These are phyloP conservation scores for Ustulina deusta DNA, from an alignment of 2,329 filamentous ascomycete genomes.

Conservation along the genomic window DNA sequence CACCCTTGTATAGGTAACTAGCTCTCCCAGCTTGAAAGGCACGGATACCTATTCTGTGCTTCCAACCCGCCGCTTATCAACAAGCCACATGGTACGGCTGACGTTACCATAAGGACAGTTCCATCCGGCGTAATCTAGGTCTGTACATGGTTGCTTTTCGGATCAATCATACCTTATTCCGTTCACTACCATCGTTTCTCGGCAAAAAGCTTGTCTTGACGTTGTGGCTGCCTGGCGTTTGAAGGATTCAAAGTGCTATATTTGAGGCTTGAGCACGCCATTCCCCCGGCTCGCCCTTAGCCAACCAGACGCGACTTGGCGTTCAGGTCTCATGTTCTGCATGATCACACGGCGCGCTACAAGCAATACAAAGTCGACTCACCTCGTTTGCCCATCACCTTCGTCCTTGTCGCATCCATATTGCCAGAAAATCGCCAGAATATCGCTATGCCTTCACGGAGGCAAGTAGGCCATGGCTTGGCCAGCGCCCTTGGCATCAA, in stretches of 20 bases:
- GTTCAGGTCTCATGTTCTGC: conserved; percentile 19
- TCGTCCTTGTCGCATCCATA: conserved; percentile 20
- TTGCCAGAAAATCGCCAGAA: conserved; percentile 14
- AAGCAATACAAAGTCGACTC: conserved; percentile 30
- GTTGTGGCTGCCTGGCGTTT: conserved; percentile 21
- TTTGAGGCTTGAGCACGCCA: conserved; percentile 41
- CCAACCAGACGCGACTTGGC: conserved; percentile 37
- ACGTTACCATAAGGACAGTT: not conserved
- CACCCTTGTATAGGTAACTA: not conserved
- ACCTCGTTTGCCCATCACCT: conserved; percentile 7
- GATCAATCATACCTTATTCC: not conserved
- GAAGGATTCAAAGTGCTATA: conserved; percentile 31
- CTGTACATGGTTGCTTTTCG: conserved; percentile 1
- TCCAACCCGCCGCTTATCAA: not conserved
- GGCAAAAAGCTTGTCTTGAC: conserved; percentile 24
- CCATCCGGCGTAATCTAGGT: not conserved
- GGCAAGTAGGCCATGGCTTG: conserved; percentile 76
- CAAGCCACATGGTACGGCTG: not conserved
- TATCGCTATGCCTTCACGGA: conserved; percentile 55
- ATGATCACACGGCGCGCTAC: conserved; percentile 12
- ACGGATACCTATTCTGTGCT: not conserved
- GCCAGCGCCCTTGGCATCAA: conserved; percentile 88
- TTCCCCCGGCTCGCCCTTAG: conserved; percentile 24
- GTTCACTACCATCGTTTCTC: not conserved
- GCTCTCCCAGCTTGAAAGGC: not conserved